These are phyloP conservation scores for Pestalotiopsis sp. DNA, from an alignment of 2,329 filamentous ascomycete genomes.

Conservation along the genomic window DNA sequence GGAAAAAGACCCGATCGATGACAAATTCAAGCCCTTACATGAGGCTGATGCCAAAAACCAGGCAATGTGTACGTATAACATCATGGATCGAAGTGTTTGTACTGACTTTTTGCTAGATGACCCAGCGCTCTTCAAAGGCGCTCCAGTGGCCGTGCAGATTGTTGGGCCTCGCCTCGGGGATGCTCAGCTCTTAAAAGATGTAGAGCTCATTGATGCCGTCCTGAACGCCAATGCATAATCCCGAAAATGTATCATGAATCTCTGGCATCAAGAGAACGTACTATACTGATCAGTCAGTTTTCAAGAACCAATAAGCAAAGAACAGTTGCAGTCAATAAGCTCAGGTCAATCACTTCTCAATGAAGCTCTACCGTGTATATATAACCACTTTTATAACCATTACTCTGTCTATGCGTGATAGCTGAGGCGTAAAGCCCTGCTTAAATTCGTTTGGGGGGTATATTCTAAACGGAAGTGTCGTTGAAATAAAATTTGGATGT, in stretches of 20 bases:
- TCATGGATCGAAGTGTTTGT: neutral
- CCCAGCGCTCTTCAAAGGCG: conserved; percentile 34
- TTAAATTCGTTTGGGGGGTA: conserved; percentile 7
- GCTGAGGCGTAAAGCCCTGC: neutral
- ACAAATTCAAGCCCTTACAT: conserved; percentile 26
- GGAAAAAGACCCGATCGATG: conserved; percentile 28
- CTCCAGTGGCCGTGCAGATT: conserved; percentile 35
- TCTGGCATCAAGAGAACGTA: neutral
- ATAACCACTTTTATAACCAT: neutral
- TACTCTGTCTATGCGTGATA: neutral
- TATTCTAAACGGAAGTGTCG: conserved; percentile 11
- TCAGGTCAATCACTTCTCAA: neutral
- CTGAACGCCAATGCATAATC: conserved; percentile 19
- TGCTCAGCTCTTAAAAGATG: conserved; percentile 33
- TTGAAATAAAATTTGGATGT: neutral
- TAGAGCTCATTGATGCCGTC: conserved; percentile 29
- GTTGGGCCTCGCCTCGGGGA: conserved; percentile 33
- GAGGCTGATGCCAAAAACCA: conserved; percentile 28
- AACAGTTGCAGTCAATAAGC: neutral
- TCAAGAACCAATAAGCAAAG: neutral
- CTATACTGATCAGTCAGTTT: neutral
- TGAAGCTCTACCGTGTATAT: neutral
- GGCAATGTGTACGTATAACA: conserved; percentile 28
- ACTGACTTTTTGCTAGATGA: conserved; percentile 29
- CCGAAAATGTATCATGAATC: neutral